Base-by-base conservation (phyloP, 148 eudicot genomes). In the Diospyros lotus region DNA sequence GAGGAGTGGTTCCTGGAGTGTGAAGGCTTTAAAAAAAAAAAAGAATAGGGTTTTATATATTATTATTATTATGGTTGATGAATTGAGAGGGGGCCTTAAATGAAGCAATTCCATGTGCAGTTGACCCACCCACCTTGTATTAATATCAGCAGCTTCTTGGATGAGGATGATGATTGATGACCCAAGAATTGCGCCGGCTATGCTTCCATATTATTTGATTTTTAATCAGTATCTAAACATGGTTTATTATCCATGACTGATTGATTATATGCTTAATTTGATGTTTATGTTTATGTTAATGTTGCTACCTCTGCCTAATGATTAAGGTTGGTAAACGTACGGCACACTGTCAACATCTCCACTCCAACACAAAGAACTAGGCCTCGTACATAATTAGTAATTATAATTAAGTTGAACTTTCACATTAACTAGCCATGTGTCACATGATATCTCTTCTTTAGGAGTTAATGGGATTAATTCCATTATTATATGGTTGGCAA, bases 251-350 rank as follows among this genome's bases (percentile, higher is more conserved):
- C 28, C 28, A 28, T 28, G 28, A 28, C 28, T 28, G 28, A 28
- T 28, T 28, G 28, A 28, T 28, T 41, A 71, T 40, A 66, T 40
- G 46, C 44, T 28, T 28, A 28, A 28, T 28, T 28, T 28, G 0
- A 28, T 28, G n/a, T 28, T 28, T 0, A 28, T 28, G 28, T 28
- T 28, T 28, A 28, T 28, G 28, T 28, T 28, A 28, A 28, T 28
- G 28, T 28, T 28, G 28, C 28, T 28, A 28, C 28, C 28, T 53
- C 62, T 4, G 50, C 4, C 73, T 64, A 81, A 81, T 81, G 56
- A 81, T 81, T 77, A 68, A 69, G 67, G 62, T 68, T 78, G 80
- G 77, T 81, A 56, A 77, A 68, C 4, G 80, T 55, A 74, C 68
- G 71, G 84, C 64, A 64, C 65, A 69, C 15, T 39, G 51, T 39